A percentile compares a stretch with the other conserved stretches of the same genome.
These are phyloP conservation scores for Glaciozyma antarctica DNA, from an alignment of 768 basidiomycete species.

Conservation along the genomic window DNA sequence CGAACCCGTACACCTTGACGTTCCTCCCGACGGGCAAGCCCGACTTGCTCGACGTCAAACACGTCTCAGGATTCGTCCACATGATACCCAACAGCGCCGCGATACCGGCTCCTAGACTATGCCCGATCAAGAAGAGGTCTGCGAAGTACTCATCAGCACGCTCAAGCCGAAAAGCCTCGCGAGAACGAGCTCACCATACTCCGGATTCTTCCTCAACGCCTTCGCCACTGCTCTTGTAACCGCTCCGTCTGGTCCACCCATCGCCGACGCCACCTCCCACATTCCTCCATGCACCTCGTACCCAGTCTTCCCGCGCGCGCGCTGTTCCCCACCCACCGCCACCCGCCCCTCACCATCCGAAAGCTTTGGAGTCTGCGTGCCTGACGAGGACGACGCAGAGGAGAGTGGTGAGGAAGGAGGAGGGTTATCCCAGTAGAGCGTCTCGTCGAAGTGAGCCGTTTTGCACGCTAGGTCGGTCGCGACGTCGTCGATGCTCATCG, in stretches of 20 bases:
- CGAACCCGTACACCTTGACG: constrained; percentile 3
- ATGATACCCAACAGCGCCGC: constrained; percentile 1
- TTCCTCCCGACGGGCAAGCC: neutral
- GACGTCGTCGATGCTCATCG: constrained; percentile 5
- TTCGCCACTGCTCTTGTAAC: neutral
- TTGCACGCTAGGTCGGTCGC: constrained; percentile 7
- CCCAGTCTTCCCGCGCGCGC: no score
- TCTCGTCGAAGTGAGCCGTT: neutral
- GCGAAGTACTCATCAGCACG: neutral
- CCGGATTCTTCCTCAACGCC: neutral
- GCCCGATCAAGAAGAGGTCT: neutral
- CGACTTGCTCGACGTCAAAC: neutral
- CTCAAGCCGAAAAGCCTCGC: neutral
- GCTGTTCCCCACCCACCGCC: neutral
- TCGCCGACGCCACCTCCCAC: neutral
- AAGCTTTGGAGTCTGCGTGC: no score
- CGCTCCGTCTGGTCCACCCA: neutral
- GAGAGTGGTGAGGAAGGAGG: no score
- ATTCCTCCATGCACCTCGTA: constrained; percentile 4
- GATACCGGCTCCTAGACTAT: neutral
- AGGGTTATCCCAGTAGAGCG: neutral
- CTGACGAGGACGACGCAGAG: no score
- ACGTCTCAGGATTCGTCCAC: neutral
- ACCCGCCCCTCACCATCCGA: neutral
- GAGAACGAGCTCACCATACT: neutral